Base-by-base conservation (phyloP, 1,139 yeast genomes). In the Sugiyamaella sp. region DNA sequence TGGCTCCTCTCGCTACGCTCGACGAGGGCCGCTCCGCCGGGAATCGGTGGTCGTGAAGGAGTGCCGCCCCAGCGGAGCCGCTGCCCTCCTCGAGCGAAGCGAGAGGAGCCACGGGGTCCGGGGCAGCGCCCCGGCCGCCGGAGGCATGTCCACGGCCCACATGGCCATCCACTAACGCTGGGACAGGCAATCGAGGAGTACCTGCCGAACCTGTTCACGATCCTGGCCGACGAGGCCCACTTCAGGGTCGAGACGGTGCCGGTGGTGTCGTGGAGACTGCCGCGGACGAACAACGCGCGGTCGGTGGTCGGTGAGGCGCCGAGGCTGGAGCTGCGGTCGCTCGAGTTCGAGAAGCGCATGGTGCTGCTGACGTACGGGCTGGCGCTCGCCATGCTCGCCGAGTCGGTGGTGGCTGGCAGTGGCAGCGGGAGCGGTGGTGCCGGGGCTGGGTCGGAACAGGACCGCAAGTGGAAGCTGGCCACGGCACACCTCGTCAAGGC, bases 331-430 rank as follows among this genome's bases (percentile, higher is more conserved):
- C 39, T 62, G 1, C 53, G 62, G n/a, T 61, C 68, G 3, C 59
- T 68, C 14, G 66, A 65, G 35, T 66, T 59, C 46, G 72, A 69
- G 44, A 53, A 63, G 16, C 66, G 66, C 24, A 67, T 68, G 71
- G 55, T 63, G 1, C 49, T 67, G 16, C 53, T 68, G 38, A 64
- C 71, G 3, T 69, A 68, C 52, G 63, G 69, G 1, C 54, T 69
- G 39, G 61, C 71, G 3, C 53, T 61, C 35, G 54, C 65, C 49
- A 57, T 60, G 19, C 55, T 62, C 4, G 61, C 66, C 10, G 66
- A 64, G 33, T 49, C 58, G 10, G 51, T 59, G 12, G 51, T 55
- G 14, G 40, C 55, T 6, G 21, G 49, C 8, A 24, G 41, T 22
- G 55, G 42, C 3, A 41, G 24, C 14, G 57, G 49, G 25, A 49